Percentiles rank a stretch among this genome's conserved stretches.
phyloP scores from a whole-genome alignment of 176 grass and related monocot species.

The Otatea glauca region DNA sequence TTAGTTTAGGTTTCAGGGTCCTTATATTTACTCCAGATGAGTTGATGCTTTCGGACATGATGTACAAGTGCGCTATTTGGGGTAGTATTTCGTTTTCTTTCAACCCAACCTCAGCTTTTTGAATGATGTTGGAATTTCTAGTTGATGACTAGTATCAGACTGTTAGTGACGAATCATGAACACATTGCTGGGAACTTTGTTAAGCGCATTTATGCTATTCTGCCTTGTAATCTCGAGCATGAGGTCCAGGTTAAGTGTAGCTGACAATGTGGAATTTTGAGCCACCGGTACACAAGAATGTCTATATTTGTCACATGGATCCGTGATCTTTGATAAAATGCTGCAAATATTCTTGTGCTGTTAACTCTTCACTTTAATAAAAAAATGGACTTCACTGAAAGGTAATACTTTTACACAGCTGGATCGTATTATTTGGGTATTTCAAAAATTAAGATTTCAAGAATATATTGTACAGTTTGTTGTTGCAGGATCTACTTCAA shows the following conservation, averaged over 20 bases:
- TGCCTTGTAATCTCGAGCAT: not conserved
- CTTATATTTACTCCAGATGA: not conserved
- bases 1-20: too few relatives aligned
- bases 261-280: not conserved
- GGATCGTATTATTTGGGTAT: not conserved
- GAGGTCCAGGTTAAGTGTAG: not conserved
- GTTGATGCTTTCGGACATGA: not conserved
- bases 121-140: not conserved
- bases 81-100: not conserved
- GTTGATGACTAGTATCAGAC: not conserved
- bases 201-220: constrained; percentile 16
- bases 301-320: not conserved
- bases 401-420: not conserved
- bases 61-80: not conserved
- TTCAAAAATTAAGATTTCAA: not conserved
- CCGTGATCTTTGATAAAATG: not conserved
- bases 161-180: constrained; percentile 27
- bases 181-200: constrained; percentile 9
- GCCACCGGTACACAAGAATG: not conserved
- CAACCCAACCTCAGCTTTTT: not conserved
- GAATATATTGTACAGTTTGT: constrained; percentile 15
- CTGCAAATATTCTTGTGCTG: not conserved
- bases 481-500: not conserved
- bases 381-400: constrained; percentile 1
- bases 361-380: not conserved